These are phyloP conservation scores for Phytophthora idaei DNA, from an alignment of 352 stramenopile genomes.

Conservation along the genomic window DNA sequence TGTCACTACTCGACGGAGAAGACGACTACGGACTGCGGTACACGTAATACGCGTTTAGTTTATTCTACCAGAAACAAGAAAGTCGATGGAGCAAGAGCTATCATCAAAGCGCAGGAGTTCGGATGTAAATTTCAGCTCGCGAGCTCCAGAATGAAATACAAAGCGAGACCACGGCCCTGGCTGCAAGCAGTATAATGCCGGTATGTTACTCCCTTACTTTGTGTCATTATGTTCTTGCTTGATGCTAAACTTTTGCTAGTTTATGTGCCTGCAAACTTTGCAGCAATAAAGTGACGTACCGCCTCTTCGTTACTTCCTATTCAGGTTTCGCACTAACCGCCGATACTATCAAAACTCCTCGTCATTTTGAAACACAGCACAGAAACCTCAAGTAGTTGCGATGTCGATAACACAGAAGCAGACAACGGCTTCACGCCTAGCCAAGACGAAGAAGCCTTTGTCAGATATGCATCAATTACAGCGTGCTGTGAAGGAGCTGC, in stretches of 20 bases:
- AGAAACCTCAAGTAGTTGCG: conserved; percentile 1
- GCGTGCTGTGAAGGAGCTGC: conserved; percentile 75
- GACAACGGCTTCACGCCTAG: conserved; percentile 60
- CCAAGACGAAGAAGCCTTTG: conserved; percentile 82
- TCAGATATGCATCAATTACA: conserved; percentile 86
- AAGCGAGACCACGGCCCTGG: not conserved
- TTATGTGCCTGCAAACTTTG: no score
- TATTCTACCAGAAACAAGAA: conserved; percentile 24
- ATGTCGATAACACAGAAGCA: conserved; percentile 60
- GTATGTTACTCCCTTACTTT: not conserved
- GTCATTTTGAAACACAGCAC: conserved; percentile 14
- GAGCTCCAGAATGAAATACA: conserved; percentile 22
- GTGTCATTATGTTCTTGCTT: not conserved
- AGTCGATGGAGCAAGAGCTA: conserved; percentile 19
- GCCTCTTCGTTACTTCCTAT: conserved; percentile 19
- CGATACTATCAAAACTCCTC: conserved; percentile 26
- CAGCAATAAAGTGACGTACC: not conserved
- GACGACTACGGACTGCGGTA: conserved; percentile 78
- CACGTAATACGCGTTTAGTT: conserved; percentile 45
- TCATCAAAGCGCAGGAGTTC: conserved; percentile 8
- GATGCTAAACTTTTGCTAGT: no score
- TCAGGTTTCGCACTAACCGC: conserved; percentile 23
- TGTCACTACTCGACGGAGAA: conserved; percentile 71
- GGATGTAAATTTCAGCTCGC: not conserved
- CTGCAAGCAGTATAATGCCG: not conserved